Evolutionary conservation across 306 rosid species (phyloP), one percentile per base, ranked within the genome.

Genomic region (Malus fusca): DNA sequence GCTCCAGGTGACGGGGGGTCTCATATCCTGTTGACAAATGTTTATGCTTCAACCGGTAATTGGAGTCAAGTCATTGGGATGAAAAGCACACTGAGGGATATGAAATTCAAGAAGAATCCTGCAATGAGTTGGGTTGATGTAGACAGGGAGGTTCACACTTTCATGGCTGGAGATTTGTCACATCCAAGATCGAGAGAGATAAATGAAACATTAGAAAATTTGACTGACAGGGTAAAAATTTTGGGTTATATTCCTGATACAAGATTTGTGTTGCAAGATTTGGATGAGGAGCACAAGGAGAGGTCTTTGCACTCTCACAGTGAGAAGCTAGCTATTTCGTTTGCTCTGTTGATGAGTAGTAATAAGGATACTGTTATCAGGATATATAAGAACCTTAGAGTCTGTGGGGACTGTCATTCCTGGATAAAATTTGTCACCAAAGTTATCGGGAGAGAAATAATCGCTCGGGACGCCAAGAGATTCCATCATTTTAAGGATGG

Each of bases 101-200:
- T 87, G 76, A 87, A 80, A 59, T 70, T 87, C 71, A 86, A 84
- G 86, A 91, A 89, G 80, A 86, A 68, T 78, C 87, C 89, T 31
- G 90, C 90, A 69, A 78, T 87, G 89, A 89, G 89, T 82, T 89
- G 89, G 87, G 90, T 87, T 72, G 88, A 87, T 76, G 79, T 89
- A 56, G 84, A 87, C 48, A 80, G 86, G 73, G 84, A 84, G 82
- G 85, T 91, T 76, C 89, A 91, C 71, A 81, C 83, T 86, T 89
- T 87, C 87, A 87, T 86, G 90, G 97, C 92, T 62, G 92, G 92
- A 82, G 91, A 88, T 80, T 80, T 83, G 78, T 89, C 91, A 26
- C 89, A 84, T 78, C 90, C 88, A 69, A 86, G 76, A 43, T 81
- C 86, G 74, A 70, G 73, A 40, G 85, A 84, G 80, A 83, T 86